Evolutionary conservation across 306 rosid genomes (phyloP).

Genomic region (Pyrus communis): DNA sequence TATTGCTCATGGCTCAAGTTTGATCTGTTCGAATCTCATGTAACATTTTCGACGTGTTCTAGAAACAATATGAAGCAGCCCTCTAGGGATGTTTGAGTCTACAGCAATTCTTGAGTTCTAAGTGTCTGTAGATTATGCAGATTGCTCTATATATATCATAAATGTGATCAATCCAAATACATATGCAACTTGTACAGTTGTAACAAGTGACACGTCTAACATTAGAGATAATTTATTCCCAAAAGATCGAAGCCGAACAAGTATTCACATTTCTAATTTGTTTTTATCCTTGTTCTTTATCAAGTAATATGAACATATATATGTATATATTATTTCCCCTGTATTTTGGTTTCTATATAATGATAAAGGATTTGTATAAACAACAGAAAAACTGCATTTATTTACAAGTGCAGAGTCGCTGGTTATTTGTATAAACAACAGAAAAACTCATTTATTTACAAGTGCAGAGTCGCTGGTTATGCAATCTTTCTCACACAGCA

Average conservation of each 20-base stretch:
- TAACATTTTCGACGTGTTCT: too few species aligned
- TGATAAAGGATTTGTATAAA: not conserved
- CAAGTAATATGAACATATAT: not conserved
- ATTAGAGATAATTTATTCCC: not conserved
- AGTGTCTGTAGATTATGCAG: too few species aligned
- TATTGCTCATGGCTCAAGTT: too few species aligned
- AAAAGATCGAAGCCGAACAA: not conserved
- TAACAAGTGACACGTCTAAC: not conserved
- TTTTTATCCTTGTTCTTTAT: not conserved
- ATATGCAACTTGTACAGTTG: not conserved
- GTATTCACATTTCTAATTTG: not conserved
- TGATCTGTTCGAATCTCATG: too few species aligned
- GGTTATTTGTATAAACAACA: not conserved
- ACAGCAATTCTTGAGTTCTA: too few species aligned
- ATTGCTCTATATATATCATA: too few species aligned
- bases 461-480: not conserved
- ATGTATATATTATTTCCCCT: not conserved
- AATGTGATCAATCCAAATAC: not conserved
- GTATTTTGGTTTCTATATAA: not conserved
- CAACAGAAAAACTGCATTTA: not conserved
- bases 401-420: not conserved
- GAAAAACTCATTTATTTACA: not conserved
- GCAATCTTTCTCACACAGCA: conserved; percentile 28
- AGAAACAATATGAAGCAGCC: too few species aligned
- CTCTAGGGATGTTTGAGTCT: too few species aligned